A percentile compares a stretch with the other conserved stretches of the same genome.
These are phyloP conservation scores for Rhynchosporium secalis DNA, from an alignment of 2,329 filamentous ascomycete genomes.

Conservation along the genomic window DNA sequence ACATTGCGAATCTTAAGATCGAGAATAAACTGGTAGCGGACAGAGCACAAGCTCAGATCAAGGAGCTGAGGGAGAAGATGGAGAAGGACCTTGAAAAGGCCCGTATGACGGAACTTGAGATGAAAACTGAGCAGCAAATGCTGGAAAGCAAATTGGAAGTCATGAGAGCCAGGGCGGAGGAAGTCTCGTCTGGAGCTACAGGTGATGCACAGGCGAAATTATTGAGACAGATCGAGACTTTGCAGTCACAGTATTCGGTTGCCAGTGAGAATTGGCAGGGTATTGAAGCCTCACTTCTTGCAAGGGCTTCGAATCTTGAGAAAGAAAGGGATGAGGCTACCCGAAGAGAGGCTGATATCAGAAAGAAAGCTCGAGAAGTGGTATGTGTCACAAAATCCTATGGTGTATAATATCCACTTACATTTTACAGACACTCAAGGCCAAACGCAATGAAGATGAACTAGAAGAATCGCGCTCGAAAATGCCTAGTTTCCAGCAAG, in stretches of 20 bases:
- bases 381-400: constrained; percentile 49
- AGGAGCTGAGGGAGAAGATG: constrained; percentile 70
- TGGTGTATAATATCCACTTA: constrained; percentile 33
- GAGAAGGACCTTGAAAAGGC: constrained; percentile 71
- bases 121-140: constrained; percentile 73
- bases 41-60: constrained; percentile 66
- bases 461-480: constrained; percentile 68
- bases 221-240: constrained; percentile 87
- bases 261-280: constrained; percentile 98
- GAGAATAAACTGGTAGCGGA: constrained; percentile 77
- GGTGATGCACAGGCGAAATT: constrained; percentile 88
- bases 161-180: constrained; percentile 81
- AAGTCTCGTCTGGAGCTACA: constrained; percentile 78
- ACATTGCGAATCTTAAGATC: constrained; percentile 65
- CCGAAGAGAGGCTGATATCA: constrained; percentile 80
- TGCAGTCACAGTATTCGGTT: constrained; percentile 92
- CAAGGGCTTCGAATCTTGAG: constrained; percentile 75
- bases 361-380: constrained; percentile 85
- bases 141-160: constrained; percentile 90
- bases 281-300: constrained; percentile 82
- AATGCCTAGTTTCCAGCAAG: constrained; percentile 63
- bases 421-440: constrained; percentile 59
- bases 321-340: constrained; percentile 87
- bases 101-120: constrained; percentile 69
- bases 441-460: constrained; percentile 70